phyloP scores from a whole-genome alignment of 2,329 filamentous ascomycete species.

The Paraconiothyrium sp. region DNA sequence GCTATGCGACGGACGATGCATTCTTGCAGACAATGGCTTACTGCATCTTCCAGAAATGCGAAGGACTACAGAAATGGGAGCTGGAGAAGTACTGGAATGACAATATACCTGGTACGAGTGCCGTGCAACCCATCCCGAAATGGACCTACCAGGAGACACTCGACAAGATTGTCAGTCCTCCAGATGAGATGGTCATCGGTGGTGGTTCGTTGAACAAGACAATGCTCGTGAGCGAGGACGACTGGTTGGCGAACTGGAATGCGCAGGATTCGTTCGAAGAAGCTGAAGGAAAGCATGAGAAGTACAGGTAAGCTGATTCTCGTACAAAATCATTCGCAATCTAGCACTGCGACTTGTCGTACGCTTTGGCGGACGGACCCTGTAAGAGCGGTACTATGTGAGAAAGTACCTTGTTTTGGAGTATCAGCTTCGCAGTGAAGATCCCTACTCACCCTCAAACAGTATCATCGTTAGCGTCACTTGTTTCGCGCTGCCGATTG shows the following conservation, averaged over 20 bases:
- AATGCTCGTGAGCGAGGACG: conserved; percentile 11
- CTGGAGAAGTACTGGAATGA: conserved; percentile 25
- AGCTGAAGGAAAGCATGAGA: conserved; percentile 15
- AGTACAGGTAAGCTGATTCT: conserved; percentile 8
- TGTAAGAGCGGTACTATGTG: no score
- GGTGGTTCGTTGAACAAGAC: conserved; percentile 11
- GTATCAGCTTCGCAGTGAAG: not conserved
- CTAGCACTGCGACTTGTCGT: no score
- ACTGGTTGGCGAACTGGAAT: conserved; percentile 14
- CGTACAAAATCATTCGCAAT: not conserved
- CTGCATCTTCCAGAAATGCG: conserved; percentile 28
- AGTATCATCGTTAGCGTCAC: conserved; percentile 25
- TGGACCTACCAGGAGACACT: conserved; percentile 28
- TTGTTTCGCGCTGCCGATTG: conserved; percentile 24
- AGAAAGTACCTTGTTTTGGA: no score
- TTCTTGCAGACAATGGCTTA: conserved; percentile 31
- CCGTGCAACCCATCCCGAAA: conserved; percentile 22
- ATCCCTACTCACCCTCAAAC: not conserved
- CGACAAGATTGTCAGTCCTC: conserved; percentile 10
- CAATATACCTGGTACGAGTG: conserved; percentile 17
- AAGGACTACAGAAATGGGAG: conserved; percentile 19
- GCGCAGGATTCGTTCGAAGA: conserved; percentile 10
- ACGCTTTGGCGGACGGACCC: no score
- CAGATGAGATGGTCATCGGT: conserved; percentile 1
- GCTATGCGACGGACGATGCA: conserved; percentile 28